Evolutionary conservation across 192 early-diverging fungal species (phyloP), one percentile per base, ranked within the genome.

Genomic region (Mortierella alpina): DNA sequence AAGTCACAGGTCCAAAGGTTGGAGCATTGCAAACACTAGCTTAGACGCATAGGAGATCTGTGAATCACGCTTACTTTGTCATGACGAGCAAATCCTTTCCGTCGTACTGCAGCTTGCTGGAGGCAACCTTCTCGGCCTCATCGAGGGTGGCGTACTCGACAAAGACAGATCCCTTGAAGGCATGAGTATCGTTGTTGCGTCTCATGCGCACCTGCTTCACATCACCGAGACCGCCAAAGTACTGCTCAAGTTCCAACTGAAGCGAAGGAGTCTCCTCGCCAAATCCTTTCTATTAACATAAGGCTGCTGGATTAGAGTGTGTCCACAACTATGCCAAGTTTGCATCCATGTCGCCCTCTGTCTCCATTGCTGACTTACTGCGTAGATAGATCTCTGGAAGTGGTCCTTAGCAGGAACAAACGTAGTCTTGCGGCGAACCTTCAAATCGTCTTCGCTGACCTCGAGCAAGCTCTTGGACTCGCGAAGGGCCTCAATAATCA

Each of bases 391-490:
- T 68, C 85, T 77, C 15, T 60, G 59, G 70, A 72, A 66, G 17
- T 62, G 60, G 56, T 87, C 87, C 18, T 84, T 69, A n/a, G 57
- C 31, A 7, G 70, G 66, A 13, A 69, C 73, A 5, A 90, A 11
- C 4, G 59, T 53, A 2, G 69, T 70, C 71, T 84, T 87, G 66
- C 88, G 82, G 74, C 90, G 84, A 41, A 91, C 83, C 15, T 84
- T 82, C 3, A 72, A 53, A 8, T 70, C 76, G 52, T 83, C 78
- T 12, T 82, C 89, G 70, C 83, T 86, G 17, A 91, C 83, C 73
- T 91, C 88, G 40, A 90, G 68, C 64, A 90, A 23, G 17, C 82
- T 74, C 48, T 76, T 70, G n/a, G 83, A 89, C 72, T 86, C 84
- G 40, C 84, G 79, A 6, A 91, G 66, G 10, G 90, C 90, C 22